Conservation (phyloP, 345 rosid genomes). For the Populus euphratica region DNA sequence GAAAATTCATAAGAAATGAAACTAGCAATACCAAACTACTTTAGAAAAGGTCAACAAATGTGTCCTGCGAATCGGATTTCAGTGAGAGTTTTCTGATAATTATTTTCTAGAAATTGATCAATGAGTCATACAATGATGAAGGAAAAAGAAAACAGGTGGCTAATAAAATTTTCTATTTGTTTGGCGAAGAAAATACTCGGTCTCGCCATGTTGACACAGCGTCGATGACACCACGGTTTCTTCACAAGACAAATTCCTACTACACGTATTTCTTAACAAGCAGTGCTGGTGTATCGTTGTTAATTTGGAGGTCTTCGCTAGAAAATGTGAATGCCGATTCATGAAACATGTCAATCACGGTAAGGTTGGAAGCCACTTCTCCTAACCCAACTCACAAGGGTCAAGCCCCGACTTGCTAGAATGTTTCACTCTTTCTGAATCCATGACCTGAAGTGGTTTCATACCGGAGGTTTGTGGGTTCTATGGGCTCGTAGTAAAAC, state of each 20-base stretch:
- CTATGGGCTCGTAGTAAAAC: neutral
- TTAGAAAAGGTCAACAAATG: neutral
- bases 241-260: neutral
- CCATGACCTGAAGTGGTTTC: neutral
- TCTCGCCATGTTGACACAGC: neutral
- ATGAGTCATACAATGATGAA: neutral
- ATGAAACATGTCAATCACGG: constrained; percentile 5
- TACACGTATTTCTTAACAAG: neutral
- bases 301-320: constrained; percentile 7
- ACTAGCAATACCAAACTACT: too few relatives aligned
- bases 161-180: neutral
- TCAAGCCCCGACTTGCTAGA: constrained; percentile 6
- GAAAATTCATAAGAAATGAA: neutral
- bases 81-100: neutral
- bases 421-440: neutral
- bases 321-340: constrained; percentile 5
- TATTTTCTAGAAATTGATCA: neutral
- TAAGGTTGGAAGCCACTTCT: constrained; percentile 21
- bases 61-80: neutral
- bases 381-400: constrained; percentile 14
- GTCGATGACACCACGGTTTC: neutral
- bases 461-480: neutral
- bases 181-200: neutral
- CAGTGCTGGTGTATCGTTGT: neutral
- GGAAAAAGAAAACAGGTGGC: neutral